These are phyloP conservation scores for Wickerhamia fluorescens DNA, from an alignment of 805 yeast species.

Conservation along the genomic window DNA sequence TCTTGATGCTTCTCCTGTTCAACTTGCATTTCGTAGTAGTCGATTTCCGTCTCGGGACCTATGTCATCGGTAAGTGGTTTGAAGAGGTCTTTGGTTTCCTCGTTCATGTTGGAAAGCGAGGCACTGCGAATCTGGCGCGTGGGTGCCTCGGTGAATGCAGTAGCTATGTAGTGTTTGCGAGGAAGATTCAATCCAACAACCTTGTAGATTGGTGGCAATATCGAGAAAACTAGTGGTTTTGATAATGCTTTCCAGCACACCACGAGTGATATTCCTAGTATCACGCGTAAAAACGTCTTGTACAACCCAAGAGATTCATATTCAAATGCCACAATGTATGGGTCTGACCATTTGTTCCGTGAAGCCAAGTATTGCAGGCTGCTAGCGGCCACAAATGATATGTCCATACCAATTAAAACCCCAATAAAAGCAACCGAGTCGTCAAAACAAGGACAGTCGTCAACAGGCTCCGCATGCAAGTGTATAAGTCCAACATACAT, in stretches of 20 bases:
- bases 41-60: slow-evolving; percentile 35
- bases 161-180: slow-evolving; percentile 28
- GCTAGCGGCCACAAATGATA: slow-evolving; percentile 47
- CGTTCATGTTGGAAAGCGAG: slow-evolving; percentile 30
- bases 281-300: slow-evolving; percentile 39
- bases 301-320: slow-evolving; percentile 36
- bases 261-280: slow-evolving; percentile 57
- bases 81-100: slow-evolving; percentile 6
- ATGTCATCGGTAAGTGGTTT: slow-evolving; percentile 20
- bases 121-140: slow-evolving; percentile 31
- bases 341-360: slow-evolving; percentile 14
- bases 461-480: slow-evolving; percentile 77
- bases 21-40: slow-evolving; percentile 34
- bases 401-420: slow-evolving; percentile 71
- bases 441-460: slow-evolving; percentile 93
- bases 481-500: slow-evolving; percentile 49
- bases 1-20: slow-evolving; percentile 13
- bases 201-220: slow-evolving; percentile 55
- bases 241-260: slow-evolving; percentile 68
- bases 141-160: slow-evolving; percentile 28
- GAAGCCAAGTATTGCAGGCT: slow-evolving; percentile 21
- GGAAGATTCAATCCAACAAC: slow-evolving; percentile 32
- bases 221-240: slow-evolving; percentile 54
- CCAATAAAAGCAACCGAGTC: slow-evolving; percentile 92
- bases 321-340: slow-evolving; percentile 36